These are phyloP conservation scores for Fomes fomentarius DNA, from an alignment of 1,284 basidiomycete species.

Conservation along the genomic window DNA sequence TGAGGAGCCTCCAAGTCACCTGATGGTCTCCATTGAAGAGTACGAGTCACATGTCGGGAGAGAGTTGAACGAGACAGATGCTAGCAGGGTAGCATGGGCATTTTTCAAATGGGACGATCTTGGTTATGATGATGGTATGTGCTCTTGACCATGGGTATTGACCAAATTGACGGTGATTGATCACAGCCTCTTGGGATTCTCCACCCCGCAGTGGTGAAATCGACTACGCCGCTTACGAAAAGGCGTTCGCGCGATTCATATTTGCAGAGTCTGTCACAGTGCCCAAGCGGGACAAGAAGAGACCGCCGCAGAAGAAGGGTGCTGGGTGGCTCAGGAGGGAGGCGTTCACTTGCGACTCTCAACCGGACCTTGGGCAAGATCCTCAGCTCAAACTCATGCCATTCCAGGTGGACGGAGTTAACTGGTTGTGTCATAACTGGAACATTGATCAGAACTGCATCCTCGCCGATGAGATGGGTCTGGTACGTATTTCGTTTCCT, in stretches of 20 bases:
- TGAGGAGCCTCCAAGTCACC: slow-evolving; percentile 53
- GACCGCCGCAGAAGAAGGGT: slow-evolving; percentile 32
- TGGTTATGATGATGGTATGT: slow-evolving; percentile 84
- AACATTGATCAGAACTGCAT: slow-evolving; percentile 88
- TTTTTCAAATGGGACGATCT: slow-evolving; percentile 92
- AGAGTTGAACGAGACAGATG: slow-evolving; percentile 53
- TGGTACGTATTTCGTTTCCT: slow-evolving; percentile 51
- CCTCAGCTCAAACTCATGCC: slow-evolving; percentile 73
- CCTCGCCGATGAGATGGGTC: slow-evolving; percentile 98
- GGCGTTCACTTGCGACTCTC: slow-evolving; percentile 49
- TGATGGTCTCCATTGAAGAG: slow-evolving; percentile 58
- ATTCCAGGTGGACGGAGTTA: slow-evolving; percentile 91
- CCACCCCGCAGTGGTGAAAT: slow-evolving; percentile 66
- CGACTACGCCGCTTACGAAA: slow-evolving; percentile 65
- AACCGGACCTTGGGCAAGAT: slow-evolving; percentile 69
- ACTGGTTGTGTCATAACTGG: slow-evolving; percentile 93
- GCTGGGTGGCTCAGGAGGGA: slow-evolving; percentile 48
- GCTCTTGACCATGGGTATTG: not conserved
- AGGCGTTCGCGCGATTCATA: slow-evolving; percentile 70
- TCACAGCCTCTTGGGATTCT: slow-evolving; percentile 88
- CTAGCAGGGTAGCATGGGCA: slow-evolving; percentile 70
- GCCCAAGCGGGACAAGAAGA: slow-evolving; percentile 47
- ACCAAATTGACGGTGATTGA: not conserved
- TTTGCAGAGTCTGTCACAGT: slow-evolving; percentile 66
- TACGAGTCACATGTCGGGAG: slow-evolving; percentile 57